Evolutionary conservation across 495 filamentous ascomycete genomes (phyloP), one percentile per base, ranked within the genome.

Genomic region (Durotheca rogersii): DNA sequence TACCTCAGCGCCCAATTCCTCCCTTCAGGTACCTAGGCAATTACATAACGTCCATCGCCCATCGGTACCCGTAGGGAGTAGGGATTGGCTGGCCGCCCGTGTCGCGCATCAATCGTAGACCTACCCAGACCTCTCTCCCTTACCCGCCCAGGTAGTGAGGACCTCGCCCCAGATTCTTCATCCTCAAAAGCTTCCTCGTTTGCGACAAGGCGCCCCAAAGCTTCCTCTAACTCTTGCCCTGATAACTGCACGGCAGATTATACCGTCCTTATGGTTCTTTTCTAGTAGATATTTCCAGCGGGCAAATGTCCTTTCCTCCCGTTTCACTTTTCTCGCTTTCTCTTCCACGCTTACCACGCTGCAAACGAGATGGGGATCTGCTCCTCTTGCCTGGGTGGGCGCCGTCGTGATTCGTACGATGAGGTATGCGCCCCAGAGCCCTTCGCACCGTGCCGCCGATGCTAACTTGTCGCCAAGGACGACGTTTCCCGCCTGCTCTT

Each of bases 401-500:
- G 66, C 32, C 67, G 67, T 30, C 64, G 52, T 48, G 68, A 74
- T 52, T 65, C 62, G 18, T 66, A 69, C 36, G 71, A 75, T 30
- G 71, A 74, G 62, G 72, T 75, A 45, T 29, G 60, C 48, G 23
- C 49, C 34, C 32, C 2, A 7, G 10, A 18, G 16, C 9, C n/a
- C 21, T 18, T 39, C 10, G 18, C 30, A 10, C 17, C 30, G 5
- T 18, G 1, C 21, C 6, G 29, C 16, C 21, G 10, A 14, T 43
- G 12, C 17, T 50, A 14, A 51, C 42, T 41, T 20, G 25, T 48
- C 21, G 19, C 18, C n/a, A 40, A 79, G 75, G 74, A 78, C 27
- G 78, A 79, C 47, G 76, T 76, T 40, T 71, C 76, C 7, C 67
- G 74, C 32, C 68, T 75, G 16, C 72, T 81, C 25, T 79, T 77